These are phyloP conservation scores for Ailanthus altissimus DNA, from an alignment of 345 rosid species.

Conservation along the genomic window DNA sequence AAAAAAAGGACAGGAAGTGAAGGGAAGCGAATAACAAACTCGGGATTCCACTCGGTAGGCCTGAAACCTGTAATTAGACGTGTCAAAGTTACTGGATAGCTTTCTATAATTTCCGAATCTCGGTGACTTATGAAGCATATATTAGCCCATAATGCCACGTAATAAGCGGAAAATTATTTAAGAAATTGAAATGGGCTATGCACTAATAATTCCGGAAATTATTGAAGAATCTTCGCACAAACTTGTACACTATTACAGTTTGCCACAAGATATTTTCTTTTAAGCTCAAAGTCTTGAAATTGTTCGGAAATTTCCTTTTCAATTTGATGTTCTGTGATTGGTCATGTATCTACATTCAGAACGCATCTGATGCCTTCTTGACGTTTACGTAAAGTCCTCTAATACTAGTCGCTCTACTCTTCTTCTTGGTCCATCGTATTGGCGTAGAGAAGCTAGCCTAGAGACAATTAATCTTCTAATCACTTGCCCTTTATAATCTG, in stretches of 20 bases:
- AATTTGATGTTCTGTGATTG: background rate
- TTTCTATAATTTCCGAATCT: background rate
- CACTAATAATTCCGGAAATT: background rate
- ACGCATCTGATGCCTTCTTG: slow-evolving; percentile 34
- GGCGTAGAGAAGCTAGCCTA: slow-evolving; percentile 16
- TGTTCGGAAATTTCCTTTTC: background rate
- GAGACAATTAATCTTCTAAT: background rate
- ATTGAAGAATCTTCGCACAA: too few species aligned
- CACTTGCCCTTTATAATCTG: too few species aligned
- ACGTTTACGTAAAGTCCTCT: background rate
- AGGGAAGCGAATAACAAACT: too few species aligned
- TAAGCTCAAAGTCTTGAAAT: too few species aligned
- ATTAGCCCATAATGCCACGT: background rate
- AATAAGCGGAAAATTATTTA: background rate
- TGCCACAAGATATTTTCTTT: background rate
- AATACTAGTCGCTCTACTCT: background rate
- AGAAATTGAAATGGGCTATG: background rate
- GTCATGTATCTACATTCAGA: background rate
- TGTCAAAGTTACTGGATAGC: background rate
- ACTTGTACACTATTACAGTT: too few species aligned
- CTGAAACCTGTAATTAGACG: background rate
- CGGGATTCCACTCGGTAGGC: background rate
- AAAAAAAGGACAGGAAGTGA: background rate
- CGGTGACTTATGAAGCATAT: background rate
- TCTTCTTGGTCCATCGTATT: background rate